These are phyloP conservation scores for Ophiostoma ulmi DNA, from an alignment of 2,329 filamentous ascomycete species.

Conservation along the genomic window DNA sequence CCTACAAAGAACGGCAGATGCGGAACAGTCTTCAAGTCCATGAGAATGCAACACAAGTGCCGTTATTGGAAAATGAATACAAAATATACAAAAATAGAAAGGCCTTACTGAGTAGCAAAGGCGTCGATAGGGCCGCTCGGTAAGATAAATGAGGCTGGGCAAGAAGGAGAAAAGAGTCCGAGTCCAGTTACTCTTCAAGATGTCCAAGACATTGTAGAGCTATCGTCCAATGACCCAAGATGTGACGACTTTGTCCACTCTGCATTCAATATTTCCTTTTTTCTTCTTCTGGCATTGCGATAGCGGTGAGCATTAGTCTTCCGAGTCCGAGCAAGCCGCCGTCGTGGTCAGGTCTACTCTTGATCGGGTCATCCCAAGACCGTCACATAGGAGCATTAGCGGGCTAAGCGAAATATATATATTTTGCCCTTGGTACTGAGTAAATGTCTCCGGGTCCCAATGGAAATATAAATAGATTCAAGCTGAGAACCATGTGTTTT, in stretches of 20 bases:
- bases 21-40: not conserved
- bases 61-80: not conserved
- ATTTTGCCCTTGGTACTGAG: not conserved
- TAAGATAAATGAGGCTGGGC: not conserved
- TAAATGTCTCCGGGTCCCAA: not conserved
- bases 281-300: not conserved
- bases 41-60: not conserved
- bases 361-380: not conserved
- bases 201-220: not conserved
- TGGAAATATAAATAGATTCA: not conserved
- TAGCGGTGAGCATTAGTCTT: not conserved
- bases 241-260: not conserved
- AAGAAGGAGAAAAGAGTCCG: conserved; percentile 1
- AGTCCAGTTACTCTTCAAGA: not conserved
- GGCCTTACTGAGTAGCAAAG: not conserved
- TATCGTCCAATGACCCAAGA: not conserved
- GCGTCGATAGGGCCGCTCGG: not conserved
- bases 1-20: not conserved
- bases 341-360: not conserved
- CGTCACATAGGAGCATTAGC: not conserved
- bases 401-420: not conserved
- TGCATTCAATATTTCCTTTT: not conserved
- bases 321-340: not conserved
- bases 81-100: not conserved
- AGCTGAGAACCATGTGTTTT: conserved; percentile 1